Conservation (phyloP, 345 rosid species). For the thale cress (Arabidopsis thaliana) region TAIR10.1 NC_003070.9:16271501-16272000, state of each 20-base stretch:
- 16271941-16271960: slow-evolving; percentile 38
- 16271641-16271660: slow-evolving; percentile 42
- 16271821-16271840: slow-evolving; percentile 33
- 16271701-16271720: slow-evolving; percentile 27
- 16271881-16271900: slow-evolving; percentile 26
- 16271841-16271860: slow-evolving; percentile 34
- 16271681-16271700: slow-evolving; percentile 32
- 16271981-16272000: slow-evolving; percentile 39
- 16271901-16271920: slow-evolving; percentile 36
- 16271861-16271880: slow-evolving; percentile 29
- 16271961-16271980: slow-evolving; percentile 24
- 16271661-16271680: slow-evolving; percentile 40
- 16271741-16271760: slow-evolving; percentile 37
- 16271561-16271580: slow-evolving; percentile 46
- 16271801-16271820: slow-evolving; percentile 33
- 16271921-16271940: slow-evolving; percentile 38
- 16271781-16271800: slow-evolving; percentile 34
- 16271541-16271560: slow-evolving; percentile 46
- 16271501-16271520: slow-evolving; percentile 38
- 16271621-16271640: slow-evolving; percentile 46
- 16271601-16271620: slow-evolving; percentile 55
- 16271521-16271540: slow-evolving; percentile 43
- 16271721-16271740: slow-evolving; percentile 31
- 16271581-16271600: slow-evolving; percentile 52
- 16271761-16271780: slow-evolving; percentile 17